Evolutionary conservation across 192 early-diverging fungal genomes (phyloP), one percentile per base, ranked within the genome.

Genomic region (Haplosporangium gracile): DNA sequence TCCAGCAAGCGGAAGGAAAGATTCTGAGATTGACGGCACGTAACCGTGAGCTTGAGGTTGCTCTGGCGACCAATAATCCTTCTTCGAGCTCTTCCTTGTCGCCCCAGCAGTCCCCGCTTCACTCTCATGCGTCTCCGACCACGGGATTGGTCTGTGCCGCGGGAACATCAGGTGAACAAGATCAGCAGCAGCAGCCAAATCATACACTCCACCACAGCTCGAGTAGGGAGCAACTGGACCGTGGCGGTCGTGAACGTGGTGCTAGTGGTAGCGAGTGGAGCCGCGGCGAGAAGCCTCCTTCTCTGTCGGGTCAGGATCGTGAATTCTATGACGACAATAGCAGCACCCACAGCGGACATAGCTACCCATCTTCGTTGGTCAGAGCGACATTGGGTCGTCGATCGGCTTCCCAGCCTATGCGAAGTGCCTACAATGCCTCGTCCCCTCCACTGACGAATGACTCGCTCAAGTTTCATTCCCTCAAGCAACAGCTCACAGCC

Each of bases 1-100:
- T 96, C 76, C 84, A 81, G 60, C 70, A 74, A 77, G 90, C 49
- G 76, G 92, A 86, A 80, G 81, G 63, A 75, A 89, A 60, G 79
- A 92, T 84, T 79, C 71, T 85, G 89, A 86, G 55, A 36, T 36
- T 81, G 32, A 38, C 79, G 13, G 79, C 74, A 2, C 68, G 76
- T 11, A 86, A 81, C 45, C 70, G 71, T 18, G 77, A 74, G 39
- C 43, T 85, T 15, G 83, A 85, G 38, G 39, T 34, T 24, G 38
- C 43, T 34, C 38, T 78, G n/a, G 68, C 43, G 4, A 1, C 36
- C 42, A n/a, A 47, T 0, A 40, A 39, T 36, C 74, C 49, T 20
- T 32, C 29, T 13, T 38, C 36, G 24, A 38, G 38, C 13, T 60
- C 55, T 24, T 60, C 75, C 4, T 60, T 60, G 26, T 60, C 60